These are phyloP conservation scores for Colletotrichum liaoningense DNA, from an alignment of 2,329 filamentous ascomycete species.

Conservation along the genomic window DNA sequence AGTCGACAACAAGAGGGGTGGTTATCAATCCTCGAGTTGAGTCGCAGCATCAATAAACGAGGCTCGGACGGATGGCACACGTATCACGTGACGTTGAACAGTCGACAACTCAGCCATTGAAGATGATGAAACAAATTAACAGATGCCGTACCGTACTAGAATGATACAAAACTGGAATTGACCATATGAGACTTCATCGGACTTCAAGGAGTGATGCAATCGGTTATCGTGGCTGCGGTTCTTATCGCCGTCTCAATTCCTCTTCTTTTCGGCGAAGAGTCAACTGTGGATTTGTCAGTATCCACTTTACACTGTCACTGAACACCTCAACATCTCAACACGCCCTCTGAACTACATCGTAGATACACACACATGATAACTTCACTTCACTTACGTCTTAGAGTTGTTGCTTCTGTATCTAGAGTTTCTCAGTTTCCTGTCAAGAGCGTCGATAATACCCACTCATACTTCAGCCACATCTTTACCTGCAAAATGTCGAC, in stretches of 20 bases:
- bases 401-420: neutral
- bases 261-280: conserved; percentile 26
- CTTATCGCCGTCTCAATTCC: neutral
- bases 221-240: neutral
- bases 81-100: neutral
- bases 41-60: neutral
- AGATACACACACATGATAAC: conserved; percentile 8
- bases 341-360: neutral
- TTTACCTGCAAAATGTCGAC: conserved; percentile 23
- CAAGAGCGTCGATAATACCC: neutral
- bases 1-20: too few species aligned
- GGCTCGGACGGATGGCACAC: neutral
- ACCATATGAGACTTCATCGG: neutral
- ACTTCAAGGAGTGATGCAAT: neutral
- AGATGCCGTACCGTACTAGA: neutral
- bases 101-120: neutral
- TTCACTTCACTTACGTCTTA: neutral
- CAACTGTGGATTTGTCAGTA: conserved; percentile 25
- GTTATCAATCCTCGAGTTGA: neutral
- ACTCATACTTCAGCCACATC: neutral
- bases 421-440: neutral
- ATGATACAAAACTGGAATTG: neutral
- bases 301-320: conserved; percentile 1
- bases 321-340: neutral
- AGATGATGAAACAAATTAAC: neutral